Percentiles rank a stretch among this genome's conserved stretches.
Evolutionary conservation across 805 yeast species (phyloP).

Genomic region (Saturnispora serradocipensis): DNA sequence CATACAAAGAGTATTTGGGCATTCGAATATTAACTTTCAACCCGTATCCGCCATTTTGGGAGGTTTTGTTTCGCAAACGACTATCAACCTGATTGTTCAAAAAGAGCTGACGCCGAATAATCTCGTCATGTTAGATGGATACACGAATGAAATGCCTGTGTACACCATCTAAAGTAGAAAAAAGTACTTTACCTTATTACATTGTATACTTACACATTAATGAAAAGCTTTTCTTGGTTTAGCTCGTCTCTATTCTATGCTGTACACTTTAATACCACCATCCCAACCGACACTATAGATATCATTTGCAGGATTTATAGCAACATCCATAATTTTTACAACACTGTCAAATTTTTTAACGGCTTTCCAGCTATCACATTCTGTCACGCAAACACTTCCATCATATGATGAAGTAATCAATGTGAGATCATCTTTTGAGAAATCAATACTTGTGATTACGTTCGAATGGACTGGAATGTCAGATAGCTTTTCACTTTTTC

Average conservation of each 20-base stretch:
- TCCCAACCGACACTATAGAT: slow-evolving; percentile 79
- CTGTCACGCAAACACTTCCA: slow-evolving; percentile 51
- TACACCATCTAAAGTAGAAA: slow-evolving; percentile 29
- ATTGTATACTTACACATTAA: background rate
- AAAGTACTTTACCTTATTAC: background rate
- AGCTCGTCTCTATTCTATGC: background rate
- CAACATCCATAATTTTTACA: slow-evolving; percentile 59
- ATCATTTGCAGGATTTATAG: slow-evolving; percentile 28
- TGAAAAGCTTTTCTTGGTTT: background rate
- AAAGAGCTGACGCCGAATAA: slow-evolving; percentile 79
- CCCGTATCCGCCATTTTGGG: slow-evolving; percentile 86
- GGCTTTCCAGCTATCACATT: slow-evolving; percentile 61
- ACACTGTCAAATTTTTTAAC: slow-evolving; percentile 44
- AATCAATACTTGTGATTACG: slow-evolving; percentile 56
- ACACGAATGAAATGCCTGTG: slow-evolving; percentile 66
- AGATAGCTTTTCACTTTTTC: slow-evolving; percentile 33
- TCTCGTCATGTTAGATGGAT: slow-evolving; percentile 67
- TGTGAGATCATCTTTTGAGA: slow-evolving; percentile 35
- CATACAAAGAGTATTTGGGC: slow-evolving; percentile 34
- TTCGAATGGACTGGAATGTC: slow-evolving; percentile 68
- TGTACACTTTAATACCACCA: slow-evolving; percentile 51
- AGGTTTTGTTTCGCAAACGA: slow-evolving; percentile 84
- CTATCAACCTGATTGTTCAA: slow-evolving; percentile 69
- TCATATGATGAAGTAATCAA: slow-evolving; percentile 66
- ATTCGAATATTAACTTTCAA: slow-evolving; percentile 56